phyloP scores from a whole-genome alignment of 2,329 filamentous ascomycete species.

The Nemania diffusa region DNA sequence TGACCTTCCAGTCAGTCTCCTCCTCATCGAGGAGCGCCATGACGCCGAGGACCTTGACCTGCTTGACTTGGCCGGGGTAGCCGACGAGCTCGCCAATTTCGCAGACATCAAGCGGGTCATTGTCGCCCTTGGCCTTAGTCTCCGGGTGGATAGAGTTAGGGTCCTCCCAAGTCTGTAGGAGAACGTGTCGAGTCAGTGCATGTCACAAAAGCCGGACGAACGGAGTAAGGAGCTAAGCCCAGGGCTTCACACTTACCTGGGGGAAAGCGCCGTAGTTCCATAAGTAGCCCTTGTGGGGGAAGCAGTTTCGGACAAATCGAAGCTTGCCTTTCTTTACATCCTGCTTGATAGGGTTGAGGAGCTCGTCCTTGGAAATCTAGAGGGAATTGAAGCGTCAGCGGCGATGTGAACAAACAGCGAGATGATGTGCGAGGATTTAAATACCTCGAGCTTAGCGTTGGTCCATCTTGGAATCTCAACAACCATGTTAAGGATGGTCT shows the following conservation, averaged over 20 bases:
- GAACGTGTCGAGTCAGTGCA: slow-evolving; percentile 17
- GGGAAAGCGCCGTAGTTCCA: slow-evolving; percentile 99
- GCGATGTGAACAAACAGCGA: neutral
- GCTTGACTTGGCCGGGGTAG: slow-evolving; percentile 96
- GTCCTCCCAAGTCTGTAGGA: slow-evolving; percentile 93
- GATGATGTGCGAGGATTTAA: slow-evolving; percentile 4
- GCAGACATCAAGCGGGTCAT: slow-evolving; percentile 98
- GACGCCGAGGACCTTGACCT: slow-evolving; percentile 99
- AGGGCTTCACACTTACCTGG: slow-evolving; percentile 68
- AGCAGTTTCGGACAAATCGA: slow-evolving; percentile 99
- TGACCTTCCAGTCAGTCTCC: slow-evolving; percentile 99
- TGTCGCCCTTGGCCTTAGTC: slow-evolving; percentile 99
- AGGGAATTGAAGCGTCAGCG: slow-evolving; percentile 29
- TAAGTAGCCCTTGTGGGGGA: slow-evolving; percentile 99
- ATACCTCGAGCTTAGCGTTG: slow-evolving; percentile 99
- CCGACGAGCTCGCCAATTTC: slow-evolving; percentile 99
- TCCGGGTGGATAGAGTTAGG: slow-evolving; percentile 95
- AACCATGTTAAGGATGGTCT: slow-evolving; percentile 98
- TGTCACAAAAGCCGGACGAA: slow-evolving; percentile 17
- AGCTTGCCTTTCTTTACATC: slow-evolving; percentile 99
- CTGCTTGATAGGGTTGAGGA: slow-evolving; percentile 99
- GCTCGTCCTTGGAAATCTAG: slow-evolving; percentile 98
- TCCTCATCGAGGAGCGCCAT: slow-evolving; percentile 99
- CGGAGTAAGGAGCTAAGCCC: slow-evolving; percentile 8
- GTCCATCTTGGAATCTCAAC: slow-evolving; percentile 99